These are phyloP conservation scores for Neophaeococcomyces mojaviensis DNA, from an alignment of 2,329 filamentous ascomycete genomes.

Conservation along the genomic window DNA sequence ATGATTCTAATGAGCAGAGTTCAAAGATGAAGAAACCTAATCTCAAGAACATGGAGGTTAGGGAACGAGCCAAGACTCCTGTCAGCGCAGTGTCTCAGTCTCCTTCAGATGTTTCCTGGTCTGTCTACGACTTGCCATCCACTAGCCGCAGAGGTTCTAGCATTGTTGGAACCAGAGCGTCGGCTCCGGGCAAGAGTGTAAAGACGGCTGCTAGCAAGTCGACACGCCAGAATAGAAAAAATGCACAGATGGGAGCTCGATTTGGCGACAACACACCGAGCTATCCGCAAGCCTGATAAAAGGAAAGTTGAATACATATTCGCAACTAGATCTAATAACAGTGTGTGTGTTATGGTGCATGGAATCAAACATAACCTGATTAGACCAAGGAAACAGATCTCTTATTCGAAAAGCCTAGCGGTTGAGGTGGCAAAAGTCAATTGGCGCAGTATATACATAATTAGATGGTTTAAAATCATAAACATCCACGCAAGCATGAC, in stretches of 20 bases:
- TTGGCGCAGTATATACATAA: no score
- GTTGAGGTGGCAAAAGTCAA: no score
- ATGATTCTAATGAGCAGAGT: background rate
- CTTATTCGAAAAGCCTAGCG: no score
- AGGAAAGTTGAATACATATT: background rate
- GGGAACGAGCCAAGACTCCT: background rate
- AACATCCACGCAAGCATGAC: no score
- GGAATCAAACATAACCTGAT: no score
- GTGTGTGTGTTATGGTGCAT: no score
- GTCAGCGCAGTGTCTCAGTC: slow-evolving; percentile 2
- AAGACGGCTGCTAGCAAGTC: slow-evolving; percentile 6
- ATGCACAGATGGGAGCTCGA: background rate
- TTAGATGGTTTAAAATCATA: no score
- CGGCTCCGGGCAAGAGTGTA: slow-evolving; percentile 12
- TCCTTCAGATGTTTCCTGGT: background rate
- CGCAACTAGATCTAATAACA: background rate
- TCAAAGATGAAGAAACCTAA: slow-evolving; percentile 11
- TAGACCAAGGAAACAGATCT: no score
- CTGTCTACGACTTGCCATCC: background rate
- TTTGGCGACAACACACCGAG: background rate
- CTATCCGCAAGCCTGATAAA: background rate
- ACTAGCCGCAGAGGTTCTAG: slow-evolving; percentile 10
- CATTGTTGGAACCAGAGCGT: slow-evolving; percentile 15
- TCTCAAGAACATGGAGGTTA: slow-evolving; percentile 8
- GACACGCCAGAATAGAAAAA: background rate